Conservation (phyloP, 805 yeast genomes). For the Metschnikowia kunwiensis region DNA sequence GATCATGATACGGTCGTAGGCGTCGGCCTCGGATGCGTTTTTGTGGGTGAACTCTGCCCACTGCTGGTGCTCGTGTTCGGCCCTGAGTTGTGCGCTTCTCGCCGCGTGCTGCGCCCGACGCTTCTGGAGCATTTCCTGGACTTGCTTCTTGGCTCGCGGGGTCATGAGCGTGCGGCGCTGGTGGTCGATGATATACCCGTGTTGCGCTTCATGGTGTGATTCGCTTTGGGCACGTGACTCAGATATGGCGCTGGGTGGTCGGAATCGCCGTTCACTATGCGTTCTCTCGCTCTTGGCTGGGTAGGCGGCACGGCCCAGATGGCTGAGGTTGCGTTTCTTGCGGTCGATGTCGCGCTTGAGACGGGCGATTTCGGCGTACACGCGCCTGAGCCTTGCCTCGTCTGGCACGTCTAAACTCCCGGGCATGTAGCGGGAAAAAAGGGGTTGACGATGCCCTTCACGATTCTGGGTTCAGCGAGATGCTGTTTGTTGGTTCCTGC, state of each 20-base stretch:
- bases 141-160: constrained; percentile 7
- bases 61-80: background rate
- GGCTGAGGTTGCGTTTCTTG: constrained; percentile 1
- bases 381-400: background rate
- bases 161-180: constrained; percentile 12
- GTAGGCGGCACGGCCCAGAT: background rate
- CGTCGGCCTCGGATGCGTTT: constrained; percentile 38
- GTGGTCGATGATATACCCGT: constrained; percentile 6
- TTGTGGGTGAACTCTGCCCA: constrained; percentile 7
- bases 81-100: background rate
- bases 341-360: constrained; percentile 9
- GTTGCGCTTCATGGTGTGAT: background rate
- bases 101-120: constrained; percentile 1
- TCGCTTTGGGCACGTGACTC: too few species aligned
- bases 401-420: background rate
- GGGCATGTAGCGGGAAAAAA: too few species aligned
- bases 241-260: too few species aligned
- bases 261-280: too few species aligned
- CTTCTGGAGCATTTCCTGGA: constrained; percentile 1
- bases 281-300: background rate
- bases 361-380: constrained; percentile 9
- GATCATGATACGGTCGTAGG: constrained; percentile 44
- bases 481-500: too few species aligned
- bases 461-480: too few species aligned
- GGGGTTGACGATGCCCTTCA: too few species aligned